Conservation (phyloP, 1,284 basidiomycete species). For the Sporisorium reilianum region DNA sequence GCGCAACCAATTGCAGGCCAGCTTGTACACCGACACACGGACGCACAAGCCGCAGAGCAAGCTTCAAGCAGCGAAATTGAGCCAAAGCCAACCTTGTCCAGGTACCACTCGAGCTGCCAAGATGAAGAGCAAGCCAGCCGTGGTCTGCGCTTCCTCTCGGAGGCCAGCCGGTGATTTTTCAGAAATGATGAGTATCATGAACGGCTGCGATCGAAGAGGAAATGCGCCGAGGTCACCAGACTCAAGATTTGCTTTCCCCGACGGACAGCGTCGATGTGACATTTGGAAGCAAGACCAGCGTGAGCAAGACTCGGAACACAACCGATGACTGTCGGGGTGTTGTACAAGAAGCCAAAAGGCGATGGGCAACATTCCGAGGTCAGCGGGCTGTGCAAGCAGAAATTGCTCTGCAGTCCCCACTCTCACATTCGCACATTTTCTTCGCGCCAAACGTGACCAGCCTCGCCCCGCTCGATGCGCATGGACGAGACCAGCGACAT, state of each 20-base stretch:
- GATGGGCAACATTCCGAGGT: background rate
- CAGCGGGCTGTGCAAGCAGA: slow-evolving; percentile 4
- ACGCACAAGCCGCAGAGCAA: background rate
- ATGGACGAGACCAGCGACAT: background rate
- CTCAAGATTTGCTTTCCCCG: background rate
- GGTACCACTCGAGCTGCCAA: background rate
- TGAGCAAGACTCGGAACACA: background rate
- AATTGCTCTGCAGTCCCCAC: too few relatives aligned
- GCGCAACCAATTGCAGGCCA: background rate
- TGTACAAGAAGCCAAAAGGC: background rate
- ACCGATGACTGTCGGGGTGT: background rate
- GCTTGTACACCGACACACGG: background rate
- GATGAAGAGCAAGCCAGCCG: background rate
- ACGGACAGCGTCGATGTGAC: background rate
- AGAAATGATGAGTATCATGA: background rate
- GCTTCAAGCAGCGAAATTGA: background rate
- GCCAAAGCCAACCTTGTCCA: background rate
- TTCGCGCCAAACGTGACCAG: background rate
- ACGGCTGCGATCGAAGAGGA: background rate
- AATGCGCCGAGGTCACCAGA: slow-evolving; percentile 6
- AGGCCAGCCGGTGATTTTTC: background rate
- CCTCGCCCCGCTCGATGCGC: too few relatives aligned
- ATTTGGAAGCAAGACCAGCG: background rate
- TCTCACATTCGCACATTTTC: background rate
- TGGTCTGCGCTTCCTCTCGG: background rate